Conservation (phyloP, 768 basidiomycete genomes). For the Fomitopsis pulvina region DNA sequence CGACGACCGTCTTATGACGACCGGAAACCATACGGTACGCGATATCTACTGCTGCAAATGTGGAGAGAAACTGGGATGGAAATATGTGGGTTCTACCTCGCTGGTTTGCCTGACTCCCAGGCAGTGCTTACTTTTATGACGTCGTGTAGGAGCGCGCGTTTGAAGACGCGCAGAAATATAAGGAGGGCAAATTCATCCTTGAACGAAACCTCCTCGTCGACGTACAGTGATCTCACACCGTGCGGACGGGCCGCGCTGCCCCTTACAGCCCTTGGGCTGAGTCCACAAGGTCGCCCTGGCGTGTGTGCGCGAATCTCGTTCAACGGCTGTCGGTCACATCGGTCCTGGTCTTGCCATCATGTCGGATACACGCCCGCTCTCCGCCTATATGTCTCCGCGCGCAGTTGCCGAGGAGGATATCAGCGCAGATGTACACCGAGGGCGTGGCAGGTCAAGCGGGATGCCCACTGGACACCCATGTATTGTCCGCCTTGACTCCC, state of each 20-base stretch:
- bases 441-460: too few species aligned
- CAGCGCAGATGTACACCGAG: neutral
- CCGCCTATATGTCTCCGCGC: neutral
- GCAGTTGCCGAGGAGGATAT: neutral
- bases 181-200: slow-evolving; percentile 97
- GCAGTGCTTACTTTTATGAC: slow-evolving; percentile 1
- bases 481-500: too few species aligned
- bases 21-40: slow-evolving; percentile 91
- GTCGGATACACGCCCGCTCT: neutral
- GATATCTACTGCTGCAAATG: slow-evolving; percentile 96
- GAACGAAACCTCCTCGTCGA: slow-evolving; percentile 87
- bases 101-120: slow-evolving; percentile 4
- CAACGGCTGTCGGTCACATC: slow-evolving; percentile 7
- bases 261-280: neutral
- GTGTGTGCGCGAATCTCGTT: slow-evolving; percentile 6
- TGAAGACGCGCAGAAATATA: slow-evolving; percentile 90
- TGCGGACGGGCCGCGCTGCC: slow-evolving; percentile 1
- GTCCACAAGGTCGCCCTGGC: neutral
- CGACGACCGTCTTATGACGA: slow-evolving; percentile 93
- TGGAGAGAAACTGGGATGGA: slow-evolving; percentile 85
- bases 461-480: too few species aligned
- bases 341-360: slow-evolving; percentile 4
- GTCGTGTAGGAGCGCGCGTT: slow-evolving; percentile 79
- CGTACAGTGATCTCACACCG: slow-evolving; percentile 53
- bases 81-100: slow-evolving; percentile 68